These are phyloP conservation scores for Fomitopsis pinicola DNA, from an alignment of 1,284 basidiomycete species.

Conservation along the genomic window DNA sequence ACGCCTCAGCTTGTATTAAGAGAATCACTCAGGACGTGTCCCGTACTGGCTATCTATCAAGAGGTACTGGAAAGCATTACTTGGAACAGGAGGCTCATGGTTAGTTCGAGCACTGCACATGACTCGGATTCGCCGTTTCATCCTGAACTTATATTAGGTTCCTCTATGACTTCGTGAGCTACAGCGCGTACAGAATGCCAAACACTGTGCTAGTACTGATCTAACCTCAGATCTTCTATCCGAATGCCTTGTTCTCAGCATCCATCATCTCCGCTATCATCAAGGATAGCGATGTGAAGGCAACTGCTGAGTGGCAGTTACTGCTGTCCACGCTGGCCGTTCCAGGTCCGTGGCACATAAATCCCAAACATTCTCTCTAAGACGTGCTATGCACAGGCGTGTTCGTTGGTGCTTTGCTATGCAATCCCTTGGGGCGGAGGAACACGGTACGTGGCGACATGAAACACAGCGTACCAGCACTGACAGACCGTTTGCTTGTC, in stretches of 20 bases:
- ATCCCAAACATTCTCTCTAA: neutral
- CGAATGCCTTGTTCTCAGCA: slow-evolving; percentile 66
- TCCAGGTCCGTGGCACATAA: slow-evolving; percentile 39
- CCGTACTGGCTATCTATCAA: slow-evolving; percentile 62
- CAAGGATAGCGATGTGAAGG: slow-evolving; percentile 46
- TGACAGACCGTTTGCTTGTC: neutral
- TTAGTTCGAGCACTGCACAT: slow-evolving; percentile 23
- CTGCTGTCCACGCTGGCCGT: slow-evolving; percentile 64
- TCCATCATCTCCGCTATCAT: slow-evolving; percentile 60
- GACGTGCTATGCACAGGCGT: slow-evolving; percentile 22
- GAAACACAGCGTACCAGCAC: neutral
- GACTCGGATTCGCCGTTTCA: no score
- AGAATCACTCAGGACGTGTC: slow-evolving; percentile 44
- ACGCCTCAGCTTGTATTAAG: neutral
- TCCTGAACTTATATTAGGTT: slow-evolving; percentile 42
- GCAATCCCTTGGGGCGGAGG: slow-evolving; percentile 58
- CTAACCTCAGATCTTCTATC: slow-evolving; percentile 53
- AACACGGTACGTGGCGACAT: slow-evolving; percentile 43
- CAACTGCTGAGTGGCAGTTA: slow-evolving; percentile 69
- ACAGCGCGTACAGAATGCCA: neutral
- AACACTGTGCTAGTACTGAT: neutral
- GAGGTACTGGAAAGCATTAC: slow-evolving; percentile 65
- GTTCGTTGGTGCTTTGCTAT: slow-evolving; percentile 56
- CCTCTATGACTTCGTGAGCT: slow-evolving; percentile 65
- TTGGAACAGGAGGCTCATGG: slow-evolving; percentile 73